Conservation (phyloP, 805 yeast genomes). For the Teunomyces panamensis region DNA sequence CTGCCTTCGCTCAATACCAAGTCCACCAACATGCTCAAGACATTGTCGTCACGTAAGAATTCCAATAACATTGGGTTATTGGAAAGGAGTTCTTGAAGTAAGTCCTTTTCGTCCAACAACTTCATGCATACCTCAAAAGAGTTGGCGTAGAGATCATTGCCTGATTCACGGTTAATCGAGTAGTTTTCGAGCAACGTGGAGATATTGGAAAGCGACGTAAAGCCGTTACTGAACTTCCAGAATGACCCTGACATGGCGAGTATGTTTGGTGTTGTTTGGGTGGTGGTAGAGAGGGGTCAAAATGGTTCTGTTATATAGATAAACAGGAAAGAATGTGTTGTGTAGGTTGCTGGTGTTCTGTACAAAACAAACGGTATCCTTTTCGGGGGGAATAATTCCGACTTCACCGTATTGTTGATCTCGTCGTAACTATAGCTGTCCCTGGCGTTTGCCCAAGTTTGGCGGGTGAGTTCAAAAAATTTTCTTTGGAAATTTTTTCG, state of each 20-base stretch:
- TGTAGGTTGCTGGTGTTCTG: not conserved
- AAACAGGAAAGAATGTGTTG: no score
- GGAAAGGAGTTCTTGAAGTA: slow-evolving; percentile 40
- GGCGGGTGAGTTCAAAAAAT: not conserved
- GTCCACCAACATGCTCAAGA: slow-evolving; percentile 35
- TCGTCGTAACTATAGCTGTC: not conserved
- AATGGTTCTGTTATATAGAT: no score
- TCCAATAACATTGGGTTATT: slow-evolving; percentile 42
- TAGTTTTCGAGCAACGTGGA: slow-evolving; percentile 38
- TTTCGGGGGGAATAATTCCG: not conserved
- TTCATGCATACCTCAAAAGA: slow-evolving; percentile 28
- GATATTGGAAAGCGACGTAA: slow-evolving; percentile 41
- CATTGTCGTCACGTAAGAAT: slow-evolving; percentile 38
- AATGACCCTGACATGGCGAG: slow-evolving; percentile 40
- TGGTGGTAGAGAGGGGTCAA: not conserved
- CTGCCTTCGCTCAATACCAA: slow-evolving; percentile 35
- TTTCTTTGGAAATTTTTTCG: slow-evolving; percentile 1
- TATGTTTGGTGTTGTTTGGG: not conserved
- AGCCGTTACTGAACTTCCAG: slow-evolving; percentile 48
- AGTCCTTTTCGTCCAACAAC: slow-evolving; percentile 41
- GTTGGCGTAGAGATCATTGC: slow-evolving; percentile 13
- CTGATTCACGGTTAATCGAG: slow-evolving; percentile 16
- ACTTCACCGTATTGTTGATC: not conserved
- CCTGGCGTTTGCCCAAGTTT: not conserved
- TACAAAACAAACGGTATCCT: not conserved